Conservation (phyloP, 1,139 yeast genomes). For the Geotrichum macrosporum region DNA sequence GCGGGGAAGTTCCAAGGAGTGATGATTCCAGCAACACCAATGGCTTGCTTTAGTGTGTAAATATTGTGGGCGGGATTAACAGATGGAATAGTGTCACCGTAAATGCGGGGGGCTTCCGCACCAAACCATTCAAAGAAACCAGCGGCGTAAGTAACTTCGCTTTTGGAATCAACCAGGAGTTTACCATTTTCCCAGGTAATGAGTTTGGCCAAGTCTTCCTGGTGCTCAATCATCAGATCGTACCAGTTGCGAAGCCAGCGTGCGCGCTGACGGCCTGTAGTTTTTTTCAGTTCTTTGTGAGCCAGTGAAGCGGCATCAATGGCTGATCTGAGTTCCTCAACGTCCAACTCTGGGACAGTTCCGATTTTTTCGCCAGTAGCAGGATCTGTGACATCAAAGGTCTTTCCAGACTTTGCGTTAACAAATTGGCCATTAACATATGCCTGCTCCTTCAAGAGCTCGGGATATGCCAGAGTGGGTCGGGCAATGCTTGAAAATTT, state of each 20-base stretch:
- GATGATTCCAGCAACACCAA: conserved; percentile 86
- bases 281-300: conserved; percentile 53
- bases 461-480: conserved; percentile 47
- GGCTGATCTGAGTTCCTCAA: conserved; percentile 44
- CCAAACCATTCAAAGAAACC: conserved; percentile 83
- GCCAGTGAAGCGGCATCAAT: conserved; percentile 59
- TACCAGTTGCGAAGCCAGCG: conserved; percentile 59
- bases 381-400: conserved; percentile 70
- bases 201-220: conserved; percentile 68
- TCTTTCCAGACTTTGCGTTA: conserved; percentile 46
- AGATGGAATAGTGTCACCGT: conserved; percentile 72
- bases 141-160: conserved; percentile 74
- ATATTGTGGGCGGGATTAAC: conserved; percentile 54
- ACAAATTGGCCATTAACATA: conserved; percentile 72
- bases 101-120: conserved; percentile 75
- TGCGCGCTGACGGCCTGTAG: conserved; percentile 62
- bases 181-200: conserved; percentile 83
- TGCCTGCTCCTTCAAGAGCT: conserved; percentile 54
- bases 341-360: conserved; percentile 53
- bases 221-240: conserved; percentile 58
- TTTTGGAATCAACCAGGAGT: conserved; percentile 67
- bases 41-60: conserved; percentile 66
- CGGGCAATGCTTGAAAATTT: conserved; percentile 16
- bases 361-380: conserved; percentile 60
- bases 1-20: conserved; percentile 97